These are phyloP conservation scores for Aspergillus flavus DNA, from an alignment of 2,329 filamentous ascomycete genomes.

Conservation along the genomic window DNA sequence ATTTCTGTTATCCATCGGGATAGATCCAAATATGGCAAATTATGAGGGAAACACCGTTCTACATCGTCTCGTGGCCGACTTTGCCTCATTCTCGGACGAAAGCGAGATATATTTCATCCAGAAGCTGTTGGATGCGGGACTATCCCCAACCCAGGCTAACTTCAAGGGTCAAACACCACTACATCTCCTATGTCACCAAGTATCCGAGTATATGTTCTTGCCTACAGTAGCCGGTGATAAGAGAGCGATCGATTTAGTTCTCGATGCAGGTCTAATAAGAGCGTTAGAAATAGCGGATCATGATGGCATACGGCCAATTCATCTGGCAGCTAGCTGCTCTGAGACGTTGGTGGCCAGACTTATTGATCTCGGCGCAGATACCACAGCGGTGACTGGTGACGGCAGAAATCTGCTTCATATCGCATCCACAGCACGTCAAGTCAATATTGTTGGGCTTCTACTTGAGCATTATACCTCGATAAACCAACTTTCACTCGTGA, in stretches of 20 bases:
- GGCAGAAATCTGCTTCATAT: slow-evolving; percentile 25
- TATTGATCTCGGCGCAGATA: slow-evolving; percentile 20
- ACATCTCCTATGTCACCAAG: slow-evolving; percentile 17
- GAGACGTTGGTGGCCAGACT: slow-evolving; percentile 20
- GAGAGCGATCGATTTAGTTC: slow-evolving; percentile 16
- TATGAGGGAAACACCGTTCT: slow-evolving; percentile 19
- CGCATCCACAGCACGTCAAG: slow-evolving; percentile 20
- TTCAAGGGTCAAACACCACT: slow-evolving; percentile 20
- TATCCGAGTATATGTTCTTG: slow-evolving; percentile 11
- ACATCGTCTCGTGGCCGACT: slow-evolving; percentile 16
- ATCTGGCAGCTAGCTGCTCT: slow-evolving; percentile 21
- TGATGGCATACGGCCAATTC: slow-evolving; percentile 22
- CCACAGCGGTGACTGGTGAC: slow-evolving; percentile 17
- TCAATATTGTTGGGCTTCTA: slow-evolving; percentile 22
- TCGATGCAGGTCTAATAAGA: slow-evolving; percentile 12
- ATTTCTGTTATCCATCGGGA: slow-evolving; percentile 18
- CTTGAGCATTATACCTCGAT: slow-evolving; percentile 16
- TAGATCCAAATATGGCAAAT: slow-evolving; percentile 16
- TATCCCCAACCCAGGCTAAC: slow-evolving; percentile 6
- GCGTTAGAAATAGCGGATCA: slow-evolving; percentile 18
- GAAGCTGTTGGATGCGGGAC: slow-evolving; percentile 1
- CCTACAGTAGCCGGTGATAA: slow-evolving; percentile 4
- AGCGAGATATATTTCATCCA: neutral
- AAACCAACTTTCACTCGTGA: slow-evolving; percentile 11
- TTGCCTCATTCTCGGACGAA: slow-evolving; percentile 10